Base-by-base conservation (phyloP, 495 filamentous ascomycete genomes). In the Penicillium silybi region DNA sequence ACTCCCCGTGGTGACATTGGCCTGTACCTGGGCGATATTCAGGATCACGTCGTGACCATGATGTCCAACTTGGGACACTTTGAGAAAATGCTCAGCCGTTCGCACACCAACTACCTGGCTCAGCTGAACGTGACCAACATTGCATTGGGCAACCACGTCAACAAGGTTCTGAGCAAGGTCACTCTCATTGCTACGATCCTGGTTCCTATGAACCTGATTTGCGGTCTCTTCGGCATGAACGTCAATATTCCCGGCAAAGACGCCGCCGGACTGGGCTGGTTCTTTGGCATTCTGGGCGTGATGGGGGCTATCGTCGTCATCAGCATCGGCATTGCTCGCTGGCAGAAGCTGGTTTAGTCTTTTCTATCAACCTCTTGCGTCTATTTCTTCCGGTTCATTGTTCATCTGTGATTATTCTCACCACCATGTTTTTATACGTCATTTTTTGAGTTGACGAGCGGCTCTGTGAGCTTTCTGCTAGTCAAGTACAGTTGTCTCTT, bases 21-120 rank as follows among this genome's bases (percentile, higher is more conserved):
- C 13, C 80, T 98, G 53, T 98, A 97, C 62, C 76, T 98, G 3
- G 88, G 89, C 53, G 93, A 98, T 74, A 95, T 97, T 54, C 93
- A 98, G 66, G 93, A 98, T 72, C 93, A 98, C 78, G 92, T 98
- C 29, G 89, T 98, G 27, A 97, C 93, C 53, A 97, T 97, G 93
- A 95, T 95, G 82, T 88, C 85, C 56, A 98, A 96, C 67, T 72
- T 98, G 46, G 84, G 82, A 9, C 93, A 98, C 64, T 97, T 93
- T 58, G 95, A 98, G 66, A 97, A 97, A 75, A 97, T 98, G 80
- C 82, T 98, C 47, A 90, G 87, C 6, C 87, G 95, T 18, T 86
- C 85, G n/a, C 95, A 97, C 73, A 86, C 86, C 72, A 98, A 98
- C 65, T 97, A 97, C 55, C 79, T 97, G 16, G 93, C 93, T 13